These are phyloP conservation scores for Neurospora discreta DNA, from an alignment of 495 filamentous ascomycete genomes.

Conservation along the genomic window DNA sequence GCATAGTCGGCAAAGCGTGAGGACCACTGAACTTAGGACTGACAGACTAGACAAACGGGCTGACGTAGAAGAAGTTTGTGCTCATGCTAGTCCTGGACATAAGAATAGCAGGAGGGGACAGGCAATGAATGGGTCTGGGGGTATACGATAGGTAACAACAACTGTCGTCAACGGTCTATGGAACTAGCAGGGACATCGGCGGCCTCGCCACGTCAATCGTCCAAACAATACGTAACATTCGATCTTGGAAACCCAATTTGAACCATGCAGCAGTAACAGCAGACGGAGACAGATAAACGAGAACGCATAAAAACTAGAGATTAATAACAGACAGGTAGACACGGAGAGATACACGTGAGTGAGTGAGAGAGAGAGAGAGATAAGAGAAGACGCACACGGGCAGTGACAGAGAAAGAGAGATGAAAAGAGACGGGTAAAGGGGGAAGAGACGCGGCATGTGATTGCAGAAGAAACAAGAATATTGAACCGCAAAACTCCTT, in stretches of 20 bases:
- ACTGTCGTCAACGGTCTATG: not conserved
- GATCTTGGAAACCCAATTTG: not conserved
- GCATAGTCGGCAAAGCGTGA: not conserved
- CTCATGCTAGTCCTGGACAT: not conserved
- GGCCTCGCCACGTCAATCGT: not conserved
- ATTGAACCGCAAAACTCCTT: slow-evolving; percentile 15
- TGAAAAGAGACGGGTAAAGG: slow-evolving; percentile 3
- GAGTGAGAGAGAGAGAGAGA: not conserved
- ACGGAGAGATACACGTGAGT: not conserved
- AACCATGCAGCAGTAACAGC: slow-evolving; percentile 1
- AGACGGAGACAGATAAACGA: slow-evolving; percentile 7
- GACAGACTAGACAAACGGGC: not conserved
- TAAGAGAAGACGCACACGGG: not conserved
- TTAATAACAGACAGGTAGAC: slow-evolving; percentile 23
- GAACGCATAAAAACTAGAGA: slow-evolving; percentile 13
- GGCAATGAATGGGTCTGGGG: not conserved
- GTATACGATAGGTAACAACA: not conserved
- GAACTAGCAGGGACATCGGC: not conserved
- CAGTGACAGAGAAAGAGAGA: slow-evolving; percentile 6
- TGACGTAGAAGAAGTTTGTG: not conserved
- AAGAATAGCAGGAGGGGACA: not conserved
- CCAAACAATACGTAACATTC: not conserved
- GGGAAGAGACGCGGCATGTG: not conserved
- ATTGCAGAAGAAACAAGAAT: slow-evolving; percentile 20
- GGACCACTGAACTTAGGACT: not conserved